These are phyloP conservation scores for Mallotus nudiflorus DNA, from an alignment of 345 rosid species.

Conservation along the genomic window DNA sequence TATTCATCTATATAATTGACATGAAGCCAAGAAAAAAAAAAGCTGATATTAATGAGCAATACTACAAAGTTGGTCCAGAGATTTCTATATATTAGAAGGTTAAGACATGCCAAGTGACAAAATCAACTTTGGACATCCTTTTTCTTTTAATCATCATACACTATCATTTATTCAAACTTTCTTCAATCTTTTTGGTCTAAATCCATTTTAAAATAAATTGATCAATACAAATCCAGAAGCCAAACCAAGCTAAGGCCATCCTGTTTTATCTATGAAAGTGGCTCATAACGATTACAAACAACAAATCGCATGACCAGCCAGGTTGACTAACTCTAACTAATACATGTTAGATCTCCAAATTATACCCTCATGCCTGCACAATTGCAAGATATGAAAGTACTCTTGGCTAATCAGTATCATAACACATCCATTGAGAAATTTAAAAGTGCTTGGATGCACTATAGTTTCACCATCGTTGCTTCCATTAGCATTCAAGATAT, in stretches of 20 bases:
- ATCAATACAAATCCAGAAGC: not conserved
- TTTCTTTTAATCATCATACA: not conserved
- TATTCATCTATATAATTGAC: conserved; percentile 33
- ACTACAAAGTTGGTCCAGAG: not conserved
- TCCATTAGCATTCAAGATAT: not conserved
- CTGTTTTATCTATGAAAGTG: not conserved
- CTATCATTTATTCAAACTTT: not conserved
- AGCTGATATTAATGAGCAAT: not conserved
- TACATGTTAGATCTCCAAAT: not conserved
- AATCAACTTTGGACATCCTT: not conserved
- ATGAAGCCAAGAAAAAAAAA: conserved; percentile 3
- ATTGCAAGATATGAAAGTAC: not conserved
- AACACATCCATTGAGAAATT: not conserved
- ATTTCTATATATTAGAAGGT: not conserved
- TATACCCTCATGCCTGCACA: not conserved
- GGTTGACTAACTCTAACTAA: not conserved
- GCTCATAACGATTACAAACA: not conserved
- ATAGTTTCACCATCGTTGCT: not conserved
- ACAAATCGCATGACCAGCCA: not conserved
- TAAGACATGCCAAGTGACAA: not conserved
- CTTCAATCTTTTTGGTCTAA: too few species aligned
- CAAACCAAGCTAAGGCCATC: not conserved
- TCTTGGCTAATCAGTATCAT: not conserved
- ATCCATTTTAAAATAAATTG: too few species aligned
- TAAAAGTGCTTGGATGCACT: not conserved